These are phyloP conservation scores for Candida sanyaensis DNA, from an alignment of 1,139 yeast genomes.

Conservation along the genomic window DNA sequence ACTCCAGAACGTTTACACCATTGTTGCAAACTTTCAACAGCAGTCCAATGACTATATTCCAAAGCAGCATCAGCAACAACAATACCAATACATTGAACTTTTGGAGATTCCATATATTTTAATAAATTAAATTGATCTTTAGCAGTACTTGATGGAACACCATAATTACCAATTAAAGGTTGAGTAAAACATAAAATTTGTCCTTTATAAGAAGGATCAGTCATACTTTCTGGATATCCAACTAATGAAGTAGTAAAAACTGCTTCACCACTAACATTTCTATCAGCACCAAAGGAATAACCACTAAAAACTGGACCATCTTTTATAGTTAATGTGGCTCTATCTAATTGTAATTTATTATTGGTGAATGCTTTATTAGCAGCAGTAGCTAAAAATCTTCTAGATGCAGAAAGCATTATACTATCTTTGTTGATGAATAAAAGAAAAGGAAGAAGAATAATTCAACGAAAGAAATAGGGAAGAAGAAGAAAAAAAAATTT, in stretches of 20 bases:
- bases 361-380: conserved; percentile 26
- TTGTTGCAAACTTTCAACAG: conserved; percentile 89
- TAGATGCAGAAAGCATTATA: conserved; percentile 5
- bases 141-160: conserved; percentile 84
- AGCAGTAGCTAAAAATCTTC: conserved; percentile 29
- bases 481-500: conserved; percentile 8
- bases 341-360: conserved; percentile 53
- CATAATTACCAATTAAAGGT: conserved; percentile 96
- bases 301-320: conserved; percentile 95
- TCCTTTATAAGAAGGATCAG: conserved; percentile 96
- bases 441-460: neutral
- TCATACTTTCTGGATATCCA: conserved; percentile 98
- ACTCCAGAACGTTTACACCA: conserved; percentile 98
- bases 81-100: conserved; percentile 90
- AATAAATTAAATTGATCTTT: conserved; percentile 83
- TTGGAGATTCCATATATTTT: conserved; percentile 89
- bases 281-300: conserved; percentile 91
- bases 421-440: neutral
- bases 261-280: conserved; percentile 92
- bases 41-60: conserved; percentile 98
- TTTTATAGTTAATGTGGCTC: conserved; percentile 89
- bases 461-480: neutral
- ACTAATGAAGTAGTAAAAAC: conserved; percentile 97
- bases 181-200: conserved; percentile 96
- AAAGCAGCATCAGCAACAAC: conserved; percentile 96